Base-by-base conservation (phyloP, 2,329 filamentous ascomycete genomes). In the Fusarium graminum region DNA sequence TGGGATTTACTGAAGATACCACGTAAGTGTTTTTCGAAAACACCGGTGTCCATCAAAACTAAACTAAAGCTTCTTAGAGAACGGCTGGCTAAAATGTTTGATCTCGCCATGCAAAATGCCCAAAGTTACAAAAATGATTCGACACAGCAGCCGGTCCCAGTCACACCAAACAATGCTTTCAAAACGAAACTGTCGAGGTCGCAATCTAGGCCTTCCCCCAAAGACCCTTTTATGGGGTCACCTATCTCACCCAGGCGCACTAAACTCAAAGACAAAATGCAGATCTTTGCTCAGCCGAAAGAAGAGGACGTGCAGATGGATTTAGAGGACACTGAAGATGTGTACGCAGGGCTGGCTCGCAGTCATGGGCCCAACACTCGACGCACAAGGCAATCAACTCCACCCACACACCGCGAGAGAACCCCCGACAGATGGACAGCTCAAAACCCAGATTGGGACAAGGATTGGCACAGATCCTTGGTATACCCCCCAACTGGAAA, bases 401-500 rank as follows among this genome's bases (percentile, higher is more conserved):
- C 68, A 32, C 28, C 47, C n/a, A 28, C 50, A 12, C 39, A 46
- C 19, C 57, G 54, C 13, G 53, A 70, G 28, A 59, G 7, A 22
- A 68, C 44, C 10, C 72, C 68, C 12, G 63, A 74, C 41, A 54
- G 57, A n/a, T 90, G 87, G 87, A 86, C 86, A 3, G 69, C 73
- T 8, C 61, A 77, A 26, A 79, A 90, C 64, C 79, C 79, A 8
- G 76, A 76, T 4, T 90, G 88, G 88, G 75, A 76, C 32, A 76
- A 77, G 16, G 60, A 77, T 1, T 90, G 87, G 87, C 78, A 82
- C 16, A 81, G 81, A 47, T 85, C 90, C 3, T 80, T 94, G 2
- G 80, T 88, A 3, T 93, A 87, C 73, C 88, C 88, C 5, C 70
- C 79, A 7, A 80, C 78, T 26, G 87, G 87, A 4, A 86, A 83